Evolutionary conservation across 2,329 filamentous ascomycete species (phyloP).

Genomic region (Apiospora aurea): DNA sequence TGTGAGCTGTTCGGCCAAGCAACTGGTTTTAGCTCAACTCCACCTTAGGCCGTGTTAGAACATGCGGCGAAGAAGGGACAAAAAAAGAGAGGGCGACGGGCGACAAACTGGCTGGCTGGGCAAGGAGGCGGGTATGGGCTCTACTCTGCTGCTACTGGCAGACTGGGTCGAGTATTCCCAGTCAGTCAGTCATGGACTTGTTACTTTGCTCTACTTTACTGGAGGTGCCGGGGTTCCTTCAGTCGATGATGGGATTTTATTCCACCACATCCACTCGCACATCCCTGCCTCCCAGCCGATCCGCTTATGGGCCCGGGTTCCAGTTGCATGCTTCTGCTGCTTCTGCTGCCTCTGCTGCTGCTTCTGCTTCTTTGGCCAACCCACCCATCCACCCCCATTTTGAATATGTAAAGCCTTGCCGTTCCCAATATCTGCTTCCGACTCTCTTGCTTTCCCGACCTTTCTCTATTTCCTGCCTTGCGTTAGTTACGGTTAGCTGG

Average conservation of each 20-base stretch:
- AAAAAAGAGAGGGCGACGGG: background rate
- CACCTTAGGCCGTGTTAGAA: conserved; percentile 5
- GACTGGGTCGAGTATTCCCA: background rate
- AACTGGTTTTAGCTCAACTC: background rate
- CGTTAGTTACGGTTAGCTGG: conserved; percentile 6
- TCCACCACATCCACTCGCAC: conserved; percentile 12
- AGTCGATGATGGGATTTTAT: conserved; percentile 19
- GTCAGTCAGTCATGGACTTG: background rate
- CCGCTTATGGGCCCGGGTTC: conserved; percentile 9
- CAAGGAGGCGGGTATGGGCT: background rate
- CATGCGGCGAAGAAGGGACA: background rate
- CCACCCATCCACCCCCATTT: conserved; percentile 11
- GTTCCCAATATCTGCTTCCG: conserved; percentile 12
- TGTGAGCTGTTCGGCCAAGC: conserved; percentile 4
- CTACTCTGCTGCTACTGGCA: background rate
- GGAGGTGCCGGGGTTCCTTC: conserved; percentile 6
- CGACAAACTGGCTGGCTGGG: background rate
- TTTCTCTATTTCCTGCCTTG: background rate
- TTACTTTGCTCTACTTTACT: background rate
- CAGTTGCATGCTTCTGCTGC: background rate
- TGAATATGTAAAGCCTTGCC: conserved; percentile 12
- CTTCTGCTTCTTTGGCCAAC: conserved; percentile 17
- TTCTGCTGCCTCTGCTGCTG: background rate
- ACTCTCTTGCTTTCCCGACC: conserved; percentile 4
- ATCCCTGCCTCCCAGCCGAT: conserved; percentile 17